Percentiles rank a stretch among this genome's conserved stretches.
These are phyloP conservation scores for Euryodendron excelsum DNA, from an alignment of 148 eudicot genomes.

Conservation along the genomic window DNA sequence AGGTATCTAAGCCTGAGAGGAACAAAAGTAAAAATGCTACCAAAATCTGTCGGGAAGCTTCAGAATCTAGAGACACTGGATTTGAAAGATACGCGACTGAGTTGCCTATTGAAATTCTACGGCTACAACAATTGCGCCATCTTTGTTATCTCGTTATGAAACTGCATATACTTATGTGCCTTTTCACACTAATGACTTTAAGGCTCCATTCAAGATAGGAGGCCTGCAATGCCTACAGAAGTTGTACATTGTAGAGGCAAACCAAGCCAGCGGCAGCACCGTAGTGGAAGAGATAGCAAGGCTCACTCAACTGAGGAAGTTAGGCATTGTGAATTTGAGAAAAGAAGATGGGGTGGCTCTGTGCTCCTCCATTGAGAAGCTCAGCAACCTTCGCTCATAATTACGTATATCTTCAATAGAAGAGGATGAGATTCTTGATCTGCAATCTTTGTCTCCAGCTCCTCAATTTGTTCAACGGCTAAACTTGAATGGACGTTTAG, in stretches of 20 bases:
- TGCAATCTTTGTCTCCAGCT: background rate
- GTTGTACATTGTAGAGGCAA: slow-evolving; percentile 1
- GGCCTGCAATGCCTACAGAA: background rate
- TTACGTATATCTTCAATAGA: background rate
- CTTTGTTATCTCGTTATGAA: background rate
- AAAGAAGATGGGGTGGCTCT: background rate
- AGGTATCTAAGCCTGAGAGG: slow-evolving; percentile 3
- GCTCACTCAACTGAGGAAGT: background rate
- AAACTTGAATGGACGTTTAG: background rate
- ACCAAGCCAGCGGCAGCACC: background rate
- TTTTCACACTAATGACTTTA: background rate
- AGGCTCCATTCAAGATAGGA: slow-evolving; percentile 8
- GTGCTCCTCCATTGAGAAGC: background rate
- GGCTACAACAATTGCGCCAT: background rate
- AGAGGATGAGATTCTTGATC: background rate
- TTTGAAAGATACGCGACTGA: background rate
- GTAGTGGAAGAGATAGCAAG: background rate
- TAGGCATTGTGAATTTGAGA: background rate
- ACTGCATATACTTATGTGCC: too few species aligned
- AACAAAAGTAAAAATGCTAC: slow-evolving; percentile 7
- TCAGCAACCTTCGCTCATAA: background rate
- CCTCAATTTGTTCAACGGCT: background rate
- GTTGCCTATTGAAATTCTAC: slow-evolving; percentile 14
- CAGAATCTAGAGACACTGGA: slow-evolving; percentile 9
- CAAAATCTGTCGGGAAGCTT: slow-evolving; percentile 7